These are phyloP conservation scores for Sparassis latifolia DNA, from an alignment of 1,284 basidiomycete species.

Conservation along the genomic window DNA sequence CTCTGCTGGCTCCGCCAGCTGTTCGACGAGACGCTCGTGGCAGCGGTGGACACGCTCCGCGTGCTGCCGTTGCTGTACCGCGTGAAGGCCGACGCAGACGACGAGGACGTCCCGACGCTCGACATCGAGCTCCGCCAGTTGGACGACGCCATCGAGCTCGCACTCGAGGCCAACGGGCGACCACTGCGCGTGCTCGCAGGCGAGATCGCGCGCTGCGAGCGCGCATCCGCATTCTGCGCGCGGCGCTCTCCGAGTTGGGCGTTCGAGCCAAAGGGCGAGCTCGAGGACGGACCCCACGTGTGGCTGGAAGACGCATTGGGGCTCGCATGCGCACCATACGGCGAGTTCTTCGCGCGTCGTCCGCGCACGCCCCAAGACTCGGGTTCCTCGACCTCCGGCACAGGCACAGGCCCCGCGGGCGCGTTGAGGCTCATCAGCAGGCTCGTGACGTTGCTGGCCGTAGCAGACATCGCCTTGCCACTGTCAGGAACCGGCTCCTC, in stretches of 20 bases:
- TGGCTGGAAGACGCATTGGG: constrained; percentile 19
- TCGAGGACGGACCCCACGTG: constrained; percentile 24
- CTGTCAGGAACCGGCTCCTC: constrained; percentile 6
- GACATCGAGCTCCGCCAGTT: constrained; percentile 76
- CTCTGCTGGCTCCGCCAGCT: constrained; percentile 51
- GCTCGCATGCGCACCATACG: constrained; percentile 3
- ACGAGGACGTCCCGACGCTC: constrained; percentile 51
- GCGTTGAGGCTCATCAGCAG: constrained; percentile 64
- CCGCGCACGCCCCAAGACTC: constrained; percentile 18
- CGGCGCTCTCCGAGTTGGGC: constrained; percentile 13
- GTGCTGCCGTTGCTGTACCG: constrained; percentile 71
- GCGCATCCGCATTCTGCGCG: constrained; percentile 11
- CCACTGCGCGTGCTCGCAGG: constrained; percentile 51
- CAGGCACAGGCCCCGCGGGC: constrained; percentile 17
- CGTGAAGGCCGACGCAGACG: constrained; percentile 51
- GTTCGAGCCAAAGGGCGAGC: constrained; percentile 12
- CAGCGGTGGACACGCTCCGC: constrained; percentile 67
- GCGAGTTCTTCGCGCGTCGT: constrained; percentile 19
- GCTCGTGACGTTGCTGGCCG: constrained; percentile 62
- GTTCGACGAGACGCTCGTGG: constrained; percentile 64
- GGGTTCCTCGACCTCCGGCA: constrained; percentile 16
- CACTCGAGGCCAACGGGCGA: constrained; percentile 45
- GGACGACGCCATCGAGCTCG: constrained; percentile 51
- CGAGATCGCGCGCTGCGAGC: constrained; percentile 37
- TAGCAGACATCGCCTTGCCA: constrained; percentile 41